Percentiles rank a stretch among this genome's conserved stretches.
These are phyloP conservation scores for Paxillus involutus DNA, from an alignment of 768 basidiomycete species.

Conservation along the genomic window DNA sequence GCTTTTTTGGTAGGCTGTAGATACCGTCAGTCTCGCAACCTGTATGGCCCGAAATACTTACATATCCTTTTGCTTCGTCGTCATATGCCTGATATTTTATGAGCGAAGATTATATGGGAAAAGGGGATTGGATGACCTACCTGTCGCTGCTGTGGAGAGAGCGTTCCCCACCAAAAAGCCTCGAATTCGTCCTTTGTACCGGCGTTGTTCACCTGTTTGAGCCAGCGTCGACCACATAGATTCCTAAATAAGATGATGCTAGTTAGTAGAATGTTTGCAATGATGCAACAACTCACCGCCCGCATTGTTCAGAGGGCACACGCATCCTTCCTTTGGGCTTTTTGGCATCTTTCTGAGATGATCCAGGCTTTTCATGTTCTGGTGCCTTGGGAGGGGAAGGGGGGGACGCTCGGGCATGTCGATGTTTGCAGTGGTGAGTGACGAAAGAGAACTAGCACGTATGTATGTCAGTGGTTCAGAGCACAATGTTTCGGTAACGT, in stretches of 20 bases:
- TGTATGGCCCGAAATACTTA: no score
- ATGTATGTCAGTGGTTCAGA: background rate
- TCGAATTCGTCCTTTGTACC: no score
- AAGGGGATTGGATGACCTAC: no score
- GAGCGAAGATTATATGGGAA: no score
- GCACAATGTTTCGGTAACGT: background rate
- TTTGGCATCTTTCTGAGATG: background rate
- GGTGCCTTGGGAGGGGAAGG: background rate
- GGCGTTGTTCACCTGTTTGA: no score
- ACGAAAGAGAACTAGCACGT: background rate
- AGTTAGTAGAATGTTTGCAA: no score
- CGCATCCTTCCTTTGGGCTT: background rate
- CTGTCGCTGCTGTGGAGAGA: no score
- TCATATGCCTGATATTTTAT: no score
- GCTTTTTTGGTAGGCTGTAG: background rate
- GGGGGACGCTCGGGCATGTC: background rate
- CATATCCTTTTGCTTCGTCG: no score
- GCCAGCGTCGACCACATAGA: no score
- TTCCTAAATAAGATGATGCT: no score
- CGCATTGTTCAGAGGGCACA: background rate
- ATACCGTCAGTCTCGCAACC: background rate
- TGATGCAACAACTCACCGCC: background rate
- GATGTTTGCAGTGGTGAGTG: background rate
- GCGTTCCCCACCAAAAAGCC: no score
- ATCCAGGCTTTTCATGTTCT: background rate